Evolutionary conservation across 2,329 filamentous ascomycete genomes (phyloP).

Genomic region (Cytospora paraplurivora): DNA sequence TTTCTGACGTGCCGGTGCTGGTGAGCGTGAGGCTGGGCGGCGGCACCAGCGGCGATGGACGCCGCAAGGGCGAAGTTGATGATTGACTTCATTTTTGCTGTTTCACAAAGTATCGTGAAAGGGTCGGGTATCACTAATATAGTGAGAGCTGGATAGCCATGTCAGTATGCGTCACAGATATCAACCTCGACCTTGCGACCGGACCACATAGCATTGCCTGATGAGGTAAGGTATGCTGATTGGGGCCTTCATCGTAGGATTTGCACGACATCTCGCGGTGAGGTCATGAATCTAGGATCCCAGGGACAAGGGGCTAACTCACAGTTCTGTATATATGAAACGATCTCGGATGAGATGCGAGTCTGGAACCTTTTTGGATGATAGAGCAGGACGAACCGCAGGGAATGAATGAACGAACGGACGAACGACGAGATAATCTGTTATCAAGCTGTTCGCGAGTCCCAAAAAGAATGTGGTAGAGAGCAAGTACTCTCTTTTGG

Average conservation of each 20-base stretch:
- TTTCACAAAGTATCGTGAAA: constrained; percentile 7
- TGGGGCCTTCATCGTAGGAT: constrained; percentile 1
- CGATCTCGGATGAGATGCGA: constrained; percentile 19
- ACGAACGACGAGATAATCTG: constrained; percentile 24
- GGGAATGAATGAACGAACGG: constrained; percentile 23
- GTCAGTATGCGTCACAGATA: constrained; percentile 27
- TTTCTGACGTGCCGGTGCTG: constrained; percentile 60
- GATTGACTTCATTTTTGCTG: constrained; percentile 51
- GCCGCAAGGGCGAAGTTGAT: constrained; percentile 55
- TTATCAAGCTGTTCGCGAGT: constrained; percentile 28
- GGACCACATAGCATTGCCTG: constrained; percentile 5
- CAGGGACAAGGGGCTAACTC: constrained; percentile 9
- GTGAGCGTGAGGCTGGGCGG: constrained; percentile 60
- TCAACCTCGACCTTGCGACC: constrained; percentile 25
- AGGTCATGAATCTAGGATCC: not conserved
- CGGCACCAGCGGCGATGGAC: constrained; percentile 52
- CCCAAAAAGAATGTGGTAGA: constrained; percentile 61
- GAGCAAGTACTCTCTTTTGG: constrained; percentile 57
- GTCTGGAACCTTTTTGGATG: constrained; percentile 6
- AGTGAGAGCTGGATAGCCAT: constrained; percentile 28
- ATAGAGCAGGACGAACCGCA: constrained; percentile 9
- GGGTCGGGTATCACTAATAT: constrained; percentile 22
- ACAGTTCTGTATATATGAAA: constrained; percentile 18
- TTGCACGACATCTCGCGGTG: not conserved
- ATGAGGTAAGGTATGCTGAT: not conserved